Percentiles rank a stretch among this genome's conserved stretches.
phyloP scores from a whole-genome alignment of 2,329 filamentous ascomycete genomes.

The Drechslerella coelobrocha region DNA sequence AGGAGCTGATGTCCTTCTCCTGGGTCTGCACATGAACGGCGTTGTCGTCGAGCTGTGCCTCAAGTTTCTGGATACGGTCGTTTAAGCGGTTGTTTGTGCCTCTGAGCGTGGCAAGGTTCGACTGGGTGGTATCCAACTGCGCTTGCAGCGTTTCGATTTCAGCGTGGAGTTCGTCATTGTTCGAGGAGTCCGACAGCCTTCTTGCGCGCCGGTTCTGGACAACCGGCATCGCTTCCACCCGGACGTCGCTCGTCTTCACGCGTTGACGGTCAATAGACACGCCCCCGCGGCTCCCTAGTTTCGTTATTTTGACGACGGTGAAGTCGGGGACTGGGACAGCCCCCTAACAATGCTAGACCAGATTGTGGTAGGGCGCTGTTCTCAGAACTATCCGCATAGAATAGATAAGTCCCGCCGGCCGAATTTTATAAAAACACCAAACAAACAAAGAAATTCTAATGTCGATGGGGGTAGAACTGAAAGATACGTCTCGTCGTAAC shows the following conservation, averaged over 20 bases:
- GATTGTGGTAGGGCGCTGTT: slow-evolving; percentile 36
- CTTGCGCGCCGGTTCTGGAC: slow-evolving; percentile 39
- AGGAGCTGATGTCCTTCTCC: slow-evolving; percentile 47
- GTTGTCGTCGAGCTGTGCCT: slow-evolving; percentile 48
- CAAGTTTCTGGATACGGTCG: slow-evolving; percentile 46
- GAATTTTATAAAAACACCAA: slow-evolving; percentile 13
- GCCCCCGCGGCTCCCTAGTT: slow-evolving; percentile 50
- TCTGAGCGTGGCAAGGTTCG: slow-evolving; percentile 37
- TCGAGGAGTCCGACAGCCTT: slow-evolving; percentile 46
- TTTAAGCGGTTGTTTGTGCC: slow-evolving; percentile 46
- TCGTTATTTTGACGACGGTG: slow-evolving; percentile 51
- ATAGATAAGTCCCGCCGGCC: slow-evolving; percentile 27
- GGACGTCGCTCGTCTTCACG: slow-evolving; percentile 47
- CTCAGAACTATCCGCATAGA: slow-evolving; percentile 47
- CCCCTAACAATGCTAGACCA: slow-evolving; percentile 48
- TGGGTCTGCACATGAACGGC: slow-evolving; percentile 48
- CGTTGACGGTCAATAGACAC: slow-evolving; percentile 51
- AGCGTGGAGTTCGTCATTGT: slow-evolving; percentile 41
- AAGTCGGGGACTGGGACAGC: slow-evolving; percentile 47
- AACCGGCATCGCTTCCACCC: slow-evolving; percentile 46
- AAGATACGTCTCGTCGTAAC: slow-evolving; percentile 47
- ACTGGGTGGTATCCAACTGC: slow-evolving; percentile 48
- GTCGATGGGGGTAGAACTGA: neutral
- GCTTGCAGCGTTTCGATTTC: slow-evolving; percentile 47
- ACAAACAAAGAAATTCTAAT: slow-evolving; percentile 17